Evolutionary conservation across 345 rosid genomes (phyloP).

Genomic region (Pugionium cornutum): DNA sequence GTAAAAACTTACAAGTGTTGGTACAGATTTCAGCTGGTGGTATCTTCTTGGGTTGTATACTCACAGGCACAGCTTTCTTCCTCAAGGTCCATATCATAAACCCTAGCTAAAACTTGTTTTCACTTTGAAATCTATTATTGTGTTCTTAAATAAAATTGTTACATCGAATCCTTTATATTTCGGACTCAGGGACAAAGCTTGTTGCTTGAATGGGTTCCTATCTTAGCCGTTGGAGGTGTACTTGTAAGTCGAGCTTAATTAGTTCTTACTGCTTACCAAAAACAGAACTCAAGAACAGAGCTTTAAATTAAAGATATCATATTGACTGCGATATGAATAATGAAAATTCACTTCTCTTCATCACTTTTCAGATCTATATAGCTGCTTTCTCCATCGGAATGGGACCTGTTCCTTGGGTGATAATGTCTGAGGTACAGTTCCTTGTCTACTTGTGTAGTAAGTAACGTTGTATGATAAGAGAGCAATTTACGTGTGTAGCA

Average conservation of each 20-base stretch:
- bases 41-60: constrained; percentile 71
- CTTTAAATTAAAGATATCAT: background rate
- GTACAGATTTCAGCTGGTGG: constrained; percentile 72
- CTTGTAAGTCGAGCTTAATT: constrained; percentile 49
- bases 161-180: background rate
- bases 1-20: background rate
- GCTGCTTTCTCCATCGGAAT: constrained; percentile 78
- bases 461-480: background rate
- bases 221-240: constrained; percentile 69
- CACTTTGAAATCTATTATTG: constrained; percentile 1
- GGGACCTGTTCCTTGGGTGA: constrained; percentile 98
- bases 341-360: background rate
- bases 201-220: constrained; percentile 65
- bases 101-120: constrained; percentile 7
- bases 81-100: constrained; percentile 53
- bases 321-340: background rate
- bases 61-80: constrained; percentile 74
- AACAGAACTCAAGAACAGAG: constrained; percentile 9
- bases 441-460: constrained; percentile 16
- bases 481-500: background rate
- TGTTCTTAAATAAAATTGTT: background rate
- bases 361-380: constrained; percentile 53
- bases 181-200: constrained; percentile 53
- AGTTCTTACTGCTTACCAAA: constrained; percentile 7
- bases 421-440: constrained; percentile 83